These are phyloP conservation scores for Dalbergia cultrata DNA, from an alignment of 306 rosid species.

Conservation along the genomic window DNA sequence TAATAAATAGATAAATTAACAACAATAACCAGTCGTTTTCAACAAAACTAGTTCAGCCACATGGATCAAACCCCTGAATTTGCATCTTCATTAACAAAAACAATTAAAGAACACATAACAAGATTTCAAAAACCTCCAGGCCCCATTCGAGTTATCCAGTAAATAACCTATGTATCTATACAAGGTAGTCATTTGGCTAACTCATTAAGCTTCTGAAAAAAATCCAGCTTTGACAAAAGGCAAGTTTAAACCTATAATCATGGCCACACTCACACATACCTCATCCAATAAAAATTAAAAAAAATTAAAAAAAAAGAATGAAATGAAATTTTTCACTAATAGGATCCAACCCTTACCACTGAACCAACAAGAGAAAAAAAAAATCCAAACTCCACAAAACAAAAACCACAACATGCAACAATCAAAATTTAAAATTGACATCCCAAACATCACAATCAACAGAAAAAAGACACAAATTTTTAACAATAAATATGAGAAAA, in stretches of 20 bases:
- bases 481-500: not conserved
- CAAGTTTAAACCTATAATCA: not conserved
- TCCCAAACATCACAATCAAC: not conserved
- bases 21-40: too few species aligned
- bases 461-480: not conserved
- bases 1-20: too few species aligned
- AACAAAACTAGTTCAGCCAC: too few species aligned
- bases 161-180: not conserved
- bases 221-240: not conserved
- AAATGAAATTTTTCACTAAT: constrained; percentile 3
- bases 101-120: not conserved
- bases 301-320: not conserved
- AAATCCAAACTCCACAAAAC: constrained; percentile 9
- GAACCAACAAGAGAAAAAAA: constrained; percentile 16
- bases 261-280: not conserved
- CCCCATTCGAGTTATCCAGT: not conserved
- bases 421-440: not conserved
- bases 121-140: not conserved
- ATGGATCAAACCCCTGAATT: too few species aligned
- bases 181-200: constrained; percentile 8
- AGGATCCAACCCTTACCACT: constrained; percentile 48
- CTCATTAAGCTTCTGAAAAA: not conserved
- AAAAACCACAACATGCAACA: constrained; percentile 45
- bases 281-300: not conserved
- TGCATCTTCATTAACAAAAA: too few species aligned